Evolutionary conservation across 208 protist genomes (phyloP).

Genomic region (Acanthamoeba pearcei): DNA sequence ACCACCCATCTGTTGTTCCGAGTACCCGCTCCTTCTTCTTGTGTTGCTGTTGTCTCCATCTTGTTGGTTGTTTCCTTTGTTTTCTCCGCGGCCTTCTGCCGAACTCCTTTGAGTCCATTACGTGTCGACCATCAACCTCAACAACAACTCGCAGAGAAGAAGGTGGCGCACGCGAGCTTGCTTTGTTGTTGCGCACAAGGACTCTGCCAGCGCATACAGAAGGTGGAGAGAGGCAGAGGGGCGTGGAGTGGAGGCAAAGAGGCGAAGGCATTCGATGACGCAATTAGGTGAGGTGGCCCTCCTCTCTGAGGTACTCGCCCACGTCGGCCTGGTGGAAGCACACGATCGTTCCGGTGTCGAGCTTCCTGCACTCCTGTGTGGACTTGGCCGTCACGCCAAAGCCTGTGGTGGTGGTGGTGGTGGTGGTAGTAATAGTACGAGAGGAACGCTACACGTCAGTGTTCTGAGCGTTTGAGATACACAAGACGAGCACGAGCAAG

Average conservation of each 20-base stretch:
- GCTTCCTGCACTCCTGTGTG: constrained; percentile 97
- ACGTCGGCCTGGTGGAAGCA: constrained; percentile 98
- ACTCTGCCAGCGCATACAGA: no score
- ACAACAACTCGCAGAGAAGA: no score
- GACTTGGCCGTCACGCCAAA: constrained; percentile 98
- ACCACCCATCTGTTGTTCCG: background rate
- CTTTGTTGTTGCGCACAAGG: no score
- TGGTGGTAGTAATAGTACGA: background rate
- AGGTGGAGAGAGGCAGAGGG: no score
- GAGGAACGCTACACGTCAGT: background rate
- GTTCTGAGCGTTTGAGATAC: background rate
- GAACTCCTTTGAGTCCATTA: no score
- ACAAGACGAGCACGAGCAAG: no score
- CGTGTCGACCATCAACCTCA: no score
- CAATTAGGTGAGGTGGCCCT: constrained; percentile 89
- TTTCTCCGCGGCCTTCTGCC: background rate
- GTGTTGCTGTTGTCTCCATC: background rate
- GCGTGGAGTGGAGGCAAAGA: background rate
- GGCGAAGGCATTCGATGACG: background rate
- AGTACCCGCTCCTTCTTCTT: background rate
- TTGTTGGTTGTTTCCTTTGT: background rate
- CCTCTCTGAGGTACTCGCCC: constrained; percentile 98
- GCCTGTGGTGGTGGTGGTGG: constrained; percentile 75
- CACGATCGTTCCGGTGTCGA: constrained; percentile 97
- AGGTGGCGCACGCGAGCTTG: no score